These are phyloP conservation scores for Fragaria ananassa DNA, from an alignment of 306 rosid species.

Conservation along the genomic window DNA sequence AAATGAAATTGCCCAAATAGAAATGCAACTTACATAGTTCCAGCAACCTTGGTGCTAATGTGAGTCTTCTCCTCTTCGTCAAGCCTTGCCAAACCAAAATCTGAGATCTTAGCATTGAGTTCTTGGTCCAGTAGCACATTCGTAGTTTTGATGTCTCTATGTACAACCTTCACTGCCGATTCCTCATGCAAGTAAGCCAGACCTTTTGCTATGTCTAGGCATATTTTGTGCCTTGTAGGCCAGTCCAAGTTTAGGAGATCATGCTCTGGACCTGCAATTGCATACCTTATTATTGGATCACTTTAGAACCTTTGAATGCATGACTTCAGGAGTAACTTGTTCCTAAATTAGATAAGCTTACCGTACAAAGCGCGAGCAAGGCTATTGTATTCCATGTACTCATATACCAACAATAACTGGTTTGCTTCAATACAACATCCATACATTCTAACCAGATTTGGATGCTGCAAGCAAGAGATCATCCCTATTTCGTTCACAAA, in stretches of 20 bases:
- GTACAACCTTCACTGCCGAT: slow-evolving; percentile 56
- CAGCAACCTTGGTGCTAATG: slow-evolving; percentile 15
- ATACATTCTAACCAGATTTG: slow-evolving; percentile 21
- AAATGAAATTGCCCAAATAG: slow-evolving; percentile 9
- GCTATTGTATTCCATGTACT: background rate
- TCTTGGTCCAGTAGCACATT: slow-evolving; percentile 50
- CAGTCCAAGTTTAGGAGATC: slow-evolving; percentile 10
- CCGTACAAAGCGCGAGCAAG: background rate
- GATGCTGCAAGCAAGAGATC: slow-evolving; percentile 26
- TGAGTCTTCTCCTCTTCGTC: slow-evolving; percentile 57
- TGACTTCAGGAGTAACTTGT: background rate
- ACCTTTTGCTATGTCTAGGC: slow-evolving; percentile 63
- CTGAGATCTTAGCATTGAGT: slow-evolving; percentile 62
- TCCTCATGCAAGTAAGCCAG: slow-evolving; percentile 59
- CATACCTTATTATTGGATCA: background rate
- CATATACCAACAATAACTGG: background rate
- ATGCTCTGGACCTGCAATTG: background rate
- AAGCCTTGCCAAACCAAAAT: slow-evolving; percentile 71
- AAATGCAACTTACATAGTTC: slow-evolving; percentile 20
- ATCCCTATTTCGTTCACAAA: slow-evolving; percentile 29
- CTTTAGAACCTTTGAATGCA: background rate
- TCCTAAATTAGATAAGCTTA: background rate
- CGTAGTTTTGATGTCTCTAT: slow-evolving; percentile 59
- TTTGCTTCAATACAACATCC: slow-evolving; percentile 8
- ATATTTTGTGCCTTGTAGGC: slow-evolving; percentile 33